These are phyloP conservation scores for Chrysoporthe austroafricana DNA, from an alignment of 2,329 filamentous ascomycete genomes.

Conservation along the genomic window DNA sequence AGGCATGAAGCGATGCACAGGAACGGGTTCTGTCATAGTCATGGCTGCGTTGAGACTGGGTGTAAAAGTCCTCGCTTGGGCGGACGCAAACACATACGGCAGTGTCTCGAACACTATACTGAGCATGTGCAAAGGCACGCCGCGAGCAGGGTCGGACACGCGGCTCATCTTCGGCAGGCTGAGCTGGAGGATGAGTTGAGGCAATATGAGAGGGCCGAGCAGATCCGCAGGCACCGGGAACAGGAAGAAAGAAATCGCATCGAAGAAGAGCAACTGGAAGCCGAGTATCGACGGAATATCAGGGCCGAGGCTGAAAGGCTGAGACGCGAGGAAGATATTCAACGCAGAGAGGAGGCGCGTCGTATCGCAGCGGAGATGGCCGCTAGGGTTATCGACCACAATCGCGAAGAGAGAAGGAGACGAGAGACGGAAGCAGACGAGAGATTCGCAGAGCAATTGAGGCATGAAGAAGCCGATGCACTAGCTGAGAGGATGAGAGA, in stretches of 20 bases:
- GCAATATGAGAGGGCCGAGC: conserved; percentile 3
- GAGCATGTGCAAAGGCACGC: not conserved
- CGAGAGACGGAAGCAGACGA: not conserved
- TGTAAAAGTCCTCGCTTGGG: conserved; percentile 17
- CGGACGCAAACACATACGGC: conserved; percentile 10
- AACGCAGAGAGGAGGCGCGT: not conserved
- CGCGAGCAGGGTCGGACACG: conserved; percentile 1
- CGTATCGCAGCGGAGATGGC: not conserved
- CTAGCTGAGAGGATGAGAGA: not conserved
- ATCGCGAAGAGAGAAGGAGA: not conserved
- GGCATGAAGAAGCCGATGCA: not conserved
- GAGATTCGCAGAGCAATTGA: not conserved
- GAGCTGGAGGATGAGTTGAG: conserved; percentile 17
- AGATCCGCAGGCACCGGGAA: not conserved
- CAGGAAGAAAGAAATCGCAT: conserved; percentile 1
- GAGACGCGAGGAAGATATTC: not conserved
- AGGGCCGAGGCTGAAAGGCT: conserved; percentile 5
- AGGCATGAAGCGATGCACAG: conserved; percentile 7
- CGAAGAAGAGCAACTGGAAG: not conserved
- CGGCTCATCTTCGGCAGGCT: not conserved
- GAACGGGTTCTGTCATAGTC: conserved; percentile 22
- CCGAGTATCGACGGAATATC: not conserved
- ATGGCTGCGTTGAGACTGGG: conserved; percentile 12
- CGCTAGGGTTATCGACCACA: not conserved
- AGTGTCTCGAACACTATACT: conserved; percentile 21